phyloP scores from a whole-genome alignment of 306 rosid genomes.

The Mucuna pruriens region DNA sequence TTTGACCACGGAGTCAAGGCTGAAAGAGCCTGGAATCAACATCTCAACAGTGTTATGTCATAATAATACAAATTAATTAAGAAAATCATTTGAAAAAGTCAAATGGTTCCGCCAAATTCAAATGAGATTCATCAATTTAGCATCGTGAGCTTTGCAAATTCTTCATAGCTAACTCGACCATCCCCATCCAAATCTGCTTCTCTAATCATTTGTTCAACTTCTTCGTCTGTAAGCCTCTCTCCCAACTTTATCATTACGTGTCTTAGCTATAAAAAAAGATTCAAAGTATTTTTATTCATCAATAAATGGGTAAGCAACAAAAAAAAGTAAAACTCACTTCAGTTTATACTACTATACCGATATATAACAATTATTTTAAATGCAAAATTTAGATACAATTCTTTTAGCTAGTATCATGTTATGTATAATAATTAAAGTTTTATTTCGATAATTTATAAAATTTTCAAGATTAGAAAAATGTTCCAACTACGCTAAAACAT shows the following conservation, averaged over 20 bases:
- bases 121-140: slow-evolving; percentile 20
- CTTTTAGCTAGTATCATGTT: too few relatives aligned
- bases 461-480: too few relatives aligned
- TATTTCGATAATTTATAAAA: too few relatives aligned
- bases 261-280: slow-evolving; percentile 54
- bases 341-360: too few relatives aligned
- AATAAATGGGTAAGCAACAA: too few relatives aligned
- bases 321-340: too few relatives aligned
- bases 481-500: too few relatives aligned
- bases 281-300: too few relatives aligned
- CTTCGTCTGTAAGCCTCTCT: slow-evolving; percentile 72
- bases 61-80: neutral
- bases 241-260: slow-evolving; percentile 76
- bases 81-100: neutral
- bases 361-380: too few relatives aligned
- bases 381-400: too few relatives aligned
- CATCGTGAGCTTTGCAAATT: slow-evolving; percentile 65
- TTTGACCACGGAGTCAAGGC: neutral
- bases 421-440: too few relatives aligned
- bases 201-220: slow-evolving; percentile 74
- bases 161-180: slow-evolving; percentile 77
- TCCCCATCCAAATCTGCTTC: slow-evolving; percentile 88
- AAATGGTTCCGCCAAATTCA: neutral
- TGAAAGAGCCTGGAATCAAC: neutral
- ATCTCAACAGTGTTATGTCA: neutral